These are phyloP conservation scores for Umbelopsis sp. DNA, from an alignment of 192 early-diverging fungal species.

Conservation along the genomic window DNA sequence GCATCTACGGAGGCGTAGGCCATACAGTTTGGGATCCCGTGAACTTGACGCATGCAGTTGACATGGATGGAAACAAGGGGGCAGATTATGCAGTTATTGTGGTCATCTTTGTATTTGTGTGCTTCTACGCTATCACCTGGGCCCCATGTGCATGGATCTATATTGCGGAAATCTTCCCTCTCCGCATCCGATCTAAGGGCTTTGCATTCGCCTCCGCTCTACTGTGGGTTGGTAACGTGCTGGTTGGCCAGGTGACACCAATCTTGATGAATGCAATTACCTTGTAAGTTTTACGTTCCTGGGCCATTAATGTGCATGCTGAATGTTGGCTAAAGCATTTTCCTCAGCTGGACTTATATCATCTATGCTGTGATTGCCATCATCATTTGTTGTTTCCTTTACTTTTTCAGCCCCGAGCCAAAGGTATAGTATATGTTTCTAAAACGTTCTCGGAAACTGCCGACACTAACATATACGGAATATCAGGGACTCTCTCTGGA, in stretches of 20 bases:
- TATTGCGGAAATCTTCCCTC: constrained; percentile 87
- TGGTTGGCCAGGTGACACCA: constrained; percentile 24
- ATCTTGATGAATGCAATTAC: constrained; percentile 29
- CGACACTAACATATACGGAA: background rate
- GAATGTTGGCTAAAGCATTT: background rate
- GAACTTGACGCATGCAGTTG: constrained; percentile 32
- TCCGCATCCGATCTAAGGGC: constrained; percentile 82
- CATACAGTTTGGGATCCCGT: constrained; percentile 32
- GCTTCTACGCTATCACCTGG: constrained; percentile 84
- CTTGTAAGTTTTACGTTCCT: background rate
- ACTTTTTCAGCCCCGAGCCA: constrained; percentile 22
- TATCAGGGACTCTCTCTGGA: constrained; percentile 27
- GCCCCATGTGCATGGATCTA: constrained; percentile 90
- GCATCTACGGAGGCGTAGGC: constrained; percentile 47
- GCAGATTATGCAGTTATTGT: constrained; percentile 61
- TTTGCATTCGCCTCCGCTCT: constrained; percentile 77
- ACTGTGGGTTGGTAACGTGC: constrained; percentile 81
- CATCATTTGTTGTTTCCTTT: constrained; percentile 19
- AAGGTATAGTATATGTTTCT: background rate
- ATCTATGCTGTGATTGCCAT: constrained; percentile 25
- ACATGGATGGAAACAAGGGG: constrained; percentile 39
- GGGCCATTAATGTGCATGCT: background rate
- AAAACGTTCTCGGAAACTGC: too few species aligned
- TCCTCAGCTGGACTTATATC: constrained; percentile 7
- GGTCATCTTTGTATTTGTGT: constrained; percentile 77